Percentiles rank a stretch among this genome's conserved stretches.
phyloP scores from a whole-genome alignment of 768 basidiomycete genomes.

The Rubroboletus satanas region DNA sequence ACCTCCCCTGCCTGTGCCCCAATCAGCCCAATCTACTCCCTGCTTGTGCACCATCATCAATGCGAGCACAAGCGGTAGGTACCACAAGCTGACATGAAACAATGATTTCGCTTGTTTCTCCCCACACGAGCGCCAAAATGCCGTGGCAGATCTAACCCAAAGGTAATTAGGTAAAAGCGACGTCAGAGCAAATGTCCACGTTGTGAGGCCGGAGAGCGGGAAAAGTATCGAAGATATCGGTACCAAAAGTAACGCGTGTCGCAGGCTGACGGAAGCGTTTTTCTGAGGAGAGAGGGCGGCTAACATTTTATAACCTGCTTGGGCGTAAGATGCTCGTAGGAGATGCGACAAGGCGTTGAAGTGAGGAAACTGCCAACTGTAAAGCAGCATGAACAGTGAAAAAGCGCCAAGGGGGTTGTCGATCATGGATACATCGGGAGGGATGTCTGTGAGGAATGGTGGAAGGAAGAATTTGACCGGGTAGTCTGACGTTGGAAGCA shows the following conservation, averaged over 20 bases:
- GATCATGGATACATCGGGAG: constrained; percentile 46
- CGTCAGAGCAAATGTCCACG: constrained; percentile 81
- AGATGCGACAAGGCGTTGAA: constrained; percentile 92
- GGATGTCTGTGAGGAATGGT: constrained; percentile 44
- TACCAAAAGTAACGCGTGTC: constrained; percentile 73
- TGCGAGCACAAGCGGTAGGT: constrained; percentile 82
- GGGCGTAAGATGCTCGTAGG: constrained; percentile 83
- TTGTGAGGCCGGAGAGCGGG: constrained; percentile 91
- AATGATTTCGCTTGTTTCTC: constrained; percentile 75
- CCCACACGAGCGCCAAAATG: constrained; percentile 66
- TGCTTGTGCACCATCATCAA: constrained; percentile 96
- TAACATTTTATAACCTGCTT: constrained; percentile 93
- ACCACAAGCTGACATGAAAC: constrained; percentile 85
- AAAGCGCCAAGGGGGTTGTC: constrained; percentile 82
- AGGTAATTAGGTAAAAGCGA: constrained; percentile 72
- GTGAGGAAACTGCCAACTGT: constrained; percentile 98
- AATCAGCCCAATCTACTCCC: constrained; percentile 71
- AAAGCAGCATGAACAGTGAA: constrained; percentile 79
- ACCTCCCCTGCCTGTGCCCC: constrained; percentile 27
- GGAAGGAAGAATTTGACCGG: constrained; percentile 62
- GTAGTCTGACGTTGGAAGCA: constrained; percentile 62
- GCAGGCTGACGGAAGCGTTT: constrained; percentile 81
- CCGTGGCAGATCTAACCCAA: constrained; percentile 63
- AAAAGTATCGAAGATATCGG: constrained; percentile 77
- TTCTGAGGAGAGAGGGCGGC: constrained; percentile 70